phyloP scores from a whole-genome alignment of 2,329 filamentous ascomycete genomes.

The Clarireedia homoeocarpa region DNA sequence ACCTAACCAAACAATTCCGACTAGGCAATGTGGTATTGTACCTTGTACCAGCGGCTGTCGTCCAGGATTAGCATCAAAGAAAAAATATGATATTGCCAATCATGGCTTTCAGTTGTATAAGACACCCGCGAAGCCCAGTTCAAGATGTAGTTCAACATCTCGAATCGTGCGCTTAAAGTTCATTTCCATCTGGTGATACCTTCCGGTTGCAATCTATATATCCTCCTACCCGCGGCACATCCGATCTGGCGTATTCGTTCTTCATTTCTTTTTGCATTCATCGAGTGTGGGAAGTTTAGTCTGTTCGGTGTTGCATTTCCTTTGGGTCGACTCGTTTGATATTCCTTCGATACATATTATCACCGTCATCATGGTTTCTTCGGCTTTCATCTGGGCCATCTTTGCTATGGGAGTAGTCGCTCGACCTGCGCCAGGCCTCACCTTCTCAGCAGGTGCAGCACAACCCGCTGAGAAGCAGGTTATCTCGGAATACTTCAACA shows the following conservation, averaged over 20 bases:
- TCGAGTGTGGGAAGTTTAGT: neutral
- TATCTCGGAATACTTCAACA: conserved; percentile 54
- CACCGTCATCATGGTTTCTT: conserved; percentile 7
- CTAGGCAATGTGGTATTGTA: neutral
- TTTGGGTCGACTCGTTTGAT: neutral
- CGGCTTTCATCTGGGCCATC: conserved; percentile 32
- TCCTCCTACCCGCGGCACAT: neutral
- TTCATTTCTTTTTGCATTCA: neutral
- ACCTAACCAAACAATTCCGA: neutral
- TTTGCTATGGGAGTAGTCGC: conserved; percentile 42
- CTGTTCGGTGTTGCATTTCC: neutral
- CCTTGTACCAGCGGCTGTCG: conserved; percentile 1
- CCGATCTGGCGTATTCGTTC: neutral
- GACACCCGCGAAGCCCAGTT: conserved; percentile 1
- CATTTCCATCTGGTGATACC: neutral
- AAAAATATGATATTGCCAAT: neutral
- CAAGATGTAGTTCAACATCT: neutral
- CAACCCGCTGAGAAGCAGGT: conserved; percentile 27
- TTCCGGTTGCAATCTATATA: conserved; percentile 6
- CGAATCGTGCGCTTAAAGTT: conserved; percentile 2
- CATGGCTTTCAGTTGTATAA: conserved; percentile 5
- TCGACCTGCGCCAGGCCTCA: conserved; percentile 24
- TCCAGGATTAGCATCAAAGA: conserved; percentile 9
- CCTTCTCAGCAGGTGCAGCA: conserved; percentile 17
- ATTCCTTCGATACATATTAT: neutral